Evolutionary conservation across 1,139 yeast species (phyloP).

Genomic region (Sugiyamaella paludigena): DNA sequence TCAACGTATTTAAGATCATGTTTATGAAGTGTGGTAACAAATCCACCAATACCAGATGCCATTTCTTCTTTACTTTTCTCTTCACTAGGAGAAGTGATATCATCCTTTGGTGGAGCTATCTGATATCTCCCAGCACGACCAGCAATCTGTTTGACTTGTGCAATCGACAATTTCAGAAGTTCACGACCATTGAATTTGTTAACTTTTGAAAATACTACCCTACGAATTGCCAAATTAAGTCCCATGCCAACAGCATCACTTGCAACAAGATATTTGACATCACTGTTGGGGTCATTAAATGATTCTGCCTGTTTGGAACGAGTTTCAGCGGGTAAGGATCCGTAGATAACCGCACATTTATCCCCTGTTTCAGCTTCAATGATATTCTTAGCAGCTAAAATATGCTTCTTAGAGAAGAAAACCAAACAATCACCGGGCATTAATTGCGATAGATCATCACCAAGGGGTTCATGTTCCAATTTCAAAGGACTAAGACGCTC

Average conservation of each 20-base stretch:
- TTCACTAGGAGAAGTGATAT: slow-evolving; percentile 24
- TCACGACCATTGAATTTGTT: slow-evolving; percentile 69
- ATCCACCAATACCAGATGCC: slow-evolving; percentile 17
- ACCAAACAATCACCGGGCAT: slow-evolving; percentile 84
- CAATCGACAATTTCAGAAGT: slow-evolving; percentile 47
- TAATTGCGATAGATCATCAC: slow-evolving; percentile 35
- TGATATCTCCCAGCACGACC: slow-evolving; percentile 92
- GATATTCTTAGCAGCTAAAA: slow-evolving; percentile 29
- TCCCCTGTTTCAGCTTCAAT: slow-evolving; percentile 46
- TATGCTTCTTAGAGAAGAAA: slow-evolving; percentile 65
- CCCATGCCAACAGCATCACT: slow-evolving; percentile 99
- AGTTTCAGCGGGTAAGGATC: slow-evolving; percentile 95
- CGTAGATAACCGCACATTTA: slow-evolving; percentile 88
- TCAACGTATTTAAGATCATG: slow-evolving; percentile 34
- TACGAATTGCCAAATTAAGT: slow-evolving; percentile 72
- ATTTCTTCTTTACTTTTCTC: slow-evolving; percentile 50
- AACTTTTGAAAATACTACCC: slow-evolving; percentile 70
- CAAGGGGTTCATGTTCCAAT: slow-evolving; percentile 48
- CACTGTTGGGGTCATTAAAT: slow-evolving; percentile 64
- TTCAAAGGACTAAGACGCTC: slow-evolving; percentile 70
- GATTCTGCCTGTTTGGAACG: slow-evolving; percentile 77
- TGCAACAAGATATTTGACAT: slow-evolving; percentile 78
- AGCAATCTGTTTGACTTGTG: slow-evolving; percentile 82
- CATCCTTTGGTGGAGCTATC: slow-evolving; percentile 27
- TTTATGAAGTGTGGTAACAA: slow-evolving; percentile 33